A percentile compares a stretch with the other conserved stretches of the same genome.
phyloP scores from a whole-genome alignment of 371 early-diverging fungal genomes.

The Apophysomyces elegans region DNA sequence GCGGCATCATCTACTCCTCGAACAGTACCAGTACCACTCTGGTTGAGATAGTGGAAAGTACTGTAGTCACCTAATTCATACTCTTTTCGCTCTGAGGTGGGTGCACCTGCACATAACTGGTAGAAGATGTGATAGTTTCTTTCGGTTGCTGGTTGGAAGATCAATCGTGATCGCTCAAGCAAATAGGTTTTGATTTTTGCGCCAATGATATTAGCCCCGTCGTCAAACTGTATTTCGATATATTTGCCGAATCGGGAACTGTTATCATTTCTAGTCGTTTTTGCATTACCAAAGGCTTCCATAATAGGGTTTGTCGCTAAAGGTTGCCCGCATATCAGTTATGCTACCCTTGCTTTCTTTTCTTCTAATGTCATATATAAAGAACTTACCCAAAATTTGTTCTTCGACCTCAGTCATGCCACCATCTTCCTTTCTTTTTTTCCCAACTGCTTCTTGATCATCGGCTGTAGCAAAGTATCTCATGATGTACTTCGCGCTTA shows the following conservation, averaged over 20 bases:
- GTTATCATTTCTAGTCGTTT: slow-evolving; percentile 98
- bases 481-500: slow-evolving; percentile 96
- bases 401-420: slow-evolving; percentile 82
- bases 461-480: slow-evolving; percentile 96
- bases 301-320: slow-evolving; percentile 94
- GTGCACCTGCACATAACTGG: slow-evolving; percentile 87
- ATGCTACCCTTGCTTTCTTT: too few relatives aligned
- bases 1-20: slow-evolving; percentile 83
- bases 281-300: slow-evolving; percentile 99
- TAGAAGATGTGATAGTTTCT: slow-evolving; percentile 99
- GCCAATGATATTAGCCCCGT: slow-evolving; percentile 80
- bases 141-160: slow-evolving; percentile 87
- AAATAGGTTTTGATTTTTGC: slow-evolving; percentile 95
- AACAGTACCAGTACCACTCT: slow-evolving; percentile 76
- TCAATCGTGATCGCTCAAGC: slow-evolving; percentile 92
- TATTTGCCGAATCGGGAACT: slow-evolving; percentile 98
- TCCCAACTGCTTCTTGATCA: slow-evolving; percentile 56
- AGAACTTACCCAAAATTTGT: slow-evolving; percentile 65
- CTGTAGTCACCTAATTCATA: slow-evolving; percentile 71
- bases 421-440: slow-evolving; percentile 37
- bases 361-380: background rate
- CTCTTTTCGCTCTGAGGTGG: slow-evolving; percentile 75
- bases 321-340: background rate
- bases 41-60: slow-evolving; percentile 81
- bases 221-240: slow-evolving; percentile 85